Evolutionary conservation across 164 flowering plant genomes (phyloP).

Genomic region (Saururus chinensis): DNA sequence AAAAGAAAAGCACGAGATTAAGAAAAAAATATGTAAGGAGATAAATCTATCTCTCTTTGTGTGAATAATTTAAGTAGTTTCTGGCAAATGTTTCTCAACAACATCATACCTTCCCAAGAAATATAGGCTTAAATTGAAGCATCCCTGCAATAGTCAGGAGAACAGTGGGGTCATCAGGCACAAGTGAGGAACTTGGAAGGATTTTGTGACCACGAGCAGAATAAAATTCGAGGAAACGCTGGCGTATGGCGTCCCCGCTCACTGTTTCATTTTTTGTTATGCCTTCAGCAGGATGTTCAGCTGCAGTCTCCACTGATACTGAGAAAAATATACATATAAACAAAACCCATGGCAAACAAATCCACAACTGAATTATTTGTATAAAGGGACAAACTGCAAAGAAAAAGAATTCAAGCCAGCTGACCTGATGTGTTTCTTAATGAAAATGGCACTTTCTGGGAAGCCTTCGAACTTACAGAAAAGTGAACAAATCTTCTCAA

Average conservation of each 20-base stretch:
- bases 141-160: slow-evolving; percentile 92
- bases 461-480: slow-evolving; percentile 7
- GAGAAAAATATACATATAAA: slow-evolving; percentile 1
- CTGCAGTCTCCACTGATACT: not conserved
- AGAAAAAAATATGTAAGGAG: too few species aligned
- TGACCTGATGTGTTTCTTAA: slow-evolving; percentile 39
- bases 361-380: too few species aligned
- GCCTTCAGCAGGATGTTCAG: slow-evolving; percentile 36
- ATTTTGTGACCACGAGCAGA: slow-evolving; percentile 82
- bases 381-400: not conserved
- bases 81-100: not conserved
- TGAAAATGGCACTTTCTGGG: slow-evolving; percentile 6
- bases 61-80: too few species aligned
- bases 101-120: slow-evolving; percentile 73
- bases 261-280: slow-evolving; percentile 20
- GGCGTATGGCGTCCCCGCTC: slow-evolving; percentile 80
- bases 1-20: too few species aligned
- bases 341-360: too few species aligned
- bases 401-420: not conserved
- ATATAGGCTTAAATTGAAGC: slow-evolving; percentile 97
- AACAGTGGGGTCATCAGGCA: slow-evolving; percentile 98
- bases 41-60: too few species aligned
- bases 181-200: slow-evolving; percentile 93
- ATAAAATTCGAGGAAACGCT: slow-evolving; percentile 74
- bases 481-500: not conserved